Evolutionary conservation across 164 flowering plant species (phyloP).

Genomic region (Saururus chinensis): DNA sequence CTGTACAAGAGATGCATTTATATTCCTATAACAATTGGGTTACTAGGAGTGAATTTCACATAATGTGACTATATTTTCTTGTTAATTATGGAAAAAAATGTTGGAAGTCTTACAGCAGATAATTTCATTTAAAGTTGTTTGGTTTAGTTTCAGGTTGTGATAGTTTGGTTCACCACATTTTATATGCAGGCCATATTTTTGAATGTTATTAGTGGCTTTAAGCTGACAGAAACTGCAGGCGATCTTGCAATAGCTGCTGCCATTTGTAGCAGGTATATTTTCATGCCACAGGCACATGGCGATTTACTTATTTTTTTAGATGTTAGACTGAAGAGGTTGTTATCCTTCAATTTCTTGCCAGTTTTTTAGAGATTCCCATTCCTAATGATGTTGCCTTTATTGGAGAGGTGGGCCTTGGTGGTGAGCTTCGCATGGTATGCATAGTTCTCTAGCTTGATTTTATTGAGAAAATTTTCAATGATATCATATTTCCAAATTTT

Average conservation of each 20-base stretch:
- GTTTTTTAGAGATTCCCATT: slow-evolving; percentile 78
- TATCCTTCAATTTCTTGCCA: slow-evolving; percentile 12
- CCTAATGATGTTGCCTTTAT: slow-evolving; percentile 77
- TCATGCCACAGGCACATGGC: background rate
- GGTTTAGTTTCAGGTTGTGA: too few relatives aligned
- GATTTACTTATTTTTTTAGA: background rate
- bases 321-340: background rate
- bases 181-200: slow-evolving; percentile 52
- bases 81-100: too few relatives aligned
- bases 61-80: too few relatives aligned
- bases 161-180: background rate
- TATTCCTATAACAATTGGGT: too few relatives aligned
- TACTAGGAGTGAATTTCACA: too few relatives aligned
- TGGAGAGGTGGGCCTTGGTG: slow-evolving; percentile 92
- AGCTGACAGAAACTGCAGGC: slow-evolving; percentile 73
- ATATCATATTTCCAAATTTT: too few relatives aligned
- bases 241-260: slow-evolving; percentile 98
- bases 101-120: too few relatives aligned
- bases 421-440: slow-evolving; percentile 85
- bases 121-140: too few relatives aligned
- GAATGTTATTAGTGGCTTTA: slow-evolving; percentile 79
- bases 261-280: slow-evolving; percentile 83
- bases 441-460: background rate
- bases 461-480: too few relatives aligned
- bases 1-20: too few relatives aligned